phyloP scores from a whole-genome alignment of 2,329 filamentous ascomycete genomes.

The Epichloe glyceriae region DNA sequence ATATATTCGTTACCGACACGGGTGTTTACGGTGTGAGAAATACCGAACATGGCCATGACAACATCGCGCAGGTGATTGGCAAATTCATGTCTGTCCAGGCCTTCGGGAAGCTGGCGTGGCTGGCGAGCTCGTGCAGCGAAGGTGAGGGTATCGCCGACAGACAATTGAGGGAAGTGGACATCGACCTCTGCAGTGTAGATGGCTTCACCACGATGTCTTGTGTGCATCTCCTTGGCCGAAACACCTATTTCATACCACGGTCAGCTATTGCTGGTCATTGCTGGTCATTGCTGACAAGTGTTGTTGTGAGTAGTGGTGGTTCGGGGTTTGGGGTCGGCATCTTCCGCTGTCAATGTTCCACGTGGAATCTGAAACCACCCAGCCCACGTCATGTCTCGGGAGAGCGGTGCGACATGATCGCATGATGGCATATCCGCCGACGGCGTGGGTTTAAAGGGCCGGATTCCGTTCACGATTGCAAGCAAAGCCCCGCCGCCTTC shows the following conservation, averaged over 20 bases:
- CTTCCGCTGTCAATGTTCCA: slow-evolving; percentile 3
- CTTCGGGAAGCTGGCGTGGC: slow-evolving; percentile 46
- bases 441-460: neutral
- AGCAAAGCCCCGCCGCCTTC: neutral
- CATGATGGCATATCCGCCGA: neutral
- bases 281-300: neutral
- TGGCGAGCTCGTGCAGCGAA: slow-evolving; percentile 63
- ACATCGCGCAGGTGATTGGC: slow-evolving; percentile 54
- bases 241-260: slow-evolving; percentile 32
- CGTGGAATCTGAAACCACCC: neutral
- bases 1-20: slow-evolving; percentile 64
- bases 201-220: slow-evolving; percentile 66
- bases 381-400: neutral
- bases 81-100: slow-evolving; percentile 33
- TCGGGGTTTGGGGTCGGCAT: neutral
- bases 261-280: slow-evolving; percentile 3
- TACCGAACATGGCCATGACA: slow-evolving; percentile 64
- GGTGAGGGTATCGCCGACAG: slow-evolving; percentile 65
- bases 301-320: neutral
- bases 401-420: neutral
- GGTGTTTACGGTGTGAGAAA: slow-evolving; percentile 60
- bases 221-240: slow-evolving; percentile 61
- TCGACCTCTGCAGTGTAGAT: slow-evolving; percentile 82
- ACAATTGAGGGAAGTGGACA: slow-evolving; percentile 65
- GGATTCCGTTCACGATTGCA: slow-evolving; percentile 2